Evolutionary conservation across 306 rosid species (phyloP), one percentile per base, ranked within the genome.

Genomic region (Ormosia emarginata): DNA sequence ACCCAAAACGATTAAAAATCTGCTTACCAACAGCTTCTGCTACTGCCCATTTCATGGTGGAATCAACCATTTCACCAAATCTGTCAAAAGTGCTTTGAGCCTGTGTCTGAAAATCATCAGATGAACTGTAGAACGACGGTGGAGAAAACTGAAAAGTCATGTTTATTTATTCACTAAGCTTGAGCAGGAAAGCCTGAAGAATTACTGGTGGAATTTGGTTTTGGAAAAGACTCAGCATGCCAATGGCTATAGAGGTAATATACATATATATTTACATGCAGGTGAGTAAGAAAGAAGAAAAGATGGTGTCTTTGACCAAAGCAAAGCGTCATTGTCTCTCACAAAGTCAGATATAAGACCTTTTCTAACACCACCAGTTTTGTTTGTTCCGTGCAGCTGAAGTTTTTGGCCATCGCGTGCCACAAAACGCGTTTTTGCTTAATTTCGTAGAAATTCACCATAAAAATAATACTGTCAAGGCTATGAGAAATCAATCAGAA

Each of bases 21-120:
- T 67, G 57, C 83, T 78, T 78, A 83, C 86, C 63, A 14, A 66
- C 14, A 15, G 84, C 73, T 2, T 0, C 62, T 41, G 40, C 62
- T 32, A 71, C 59, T 14, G 86, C 81, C 90, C 86, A 84, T 84
- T 67, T 81, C 85, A 83, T 80, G 4, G 79, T 32, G 58, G 86
- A 81, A 73, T 58, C 34, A 50, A 61, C 59, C 3, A 2, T 43
- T 0, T 82, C 52, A 67, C 1, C 4, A 69, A 87, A 81, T 3
- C 7, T 67, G 66, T 81, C n/a, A 61, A 84, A 84, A 10, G 3
- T 2, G 4, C 0, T 14, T 14, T 65, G 61, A 4, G 62, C 82
- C n/a, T 76, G 36, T 32, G 24, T 9, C 5, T 76, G 52, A 57
- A 37, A 50, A 40, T 18, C 7, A n/a, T 50, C 69, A 29, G 34